Evolutionary conservation across 257 asterid genomes (phyloP), one percentile per base, ranked within the genome.

Genomic region (Solanum phureja): DNA sequence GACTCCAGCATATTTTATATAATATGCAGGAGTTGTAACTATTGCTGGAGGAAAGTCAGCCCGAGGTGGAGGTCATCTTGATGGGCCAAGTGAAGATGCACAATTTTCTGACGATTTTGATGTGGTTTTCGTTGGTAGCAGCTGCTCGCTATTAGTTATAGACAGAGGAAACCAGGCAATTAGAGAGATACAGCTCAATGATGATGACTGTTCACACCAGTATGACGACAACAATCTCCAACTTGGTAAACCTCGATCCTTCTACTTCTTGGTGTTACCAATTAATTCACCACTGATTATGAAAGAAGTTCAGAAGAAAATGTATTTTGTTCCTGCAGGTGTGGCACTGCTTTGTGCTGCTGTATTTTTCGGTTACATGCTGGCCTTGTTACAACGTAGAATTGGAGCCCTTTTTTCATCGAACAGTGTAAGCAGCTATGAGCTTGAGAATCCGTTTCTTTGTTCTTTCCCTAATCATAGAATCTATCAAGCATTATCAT

Each of bases 1-100:
- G 24, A 79, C 85, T 52, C 33, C 7, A 24, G 38, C 86, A 11
- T 33, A 37, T 56, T 62, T 73, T 16, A 46, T 88, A 34, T 86
- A 87, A 46, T 87, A 58, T 88, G 86, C 93, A 97, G 99, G 98
- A 84, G 94, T 95, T 10, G 99, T 97, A 74, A 97, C 98, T 1
- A 91, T 97, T 84, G 98, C 99, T 1, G 99, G 99, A 86, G 99
- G 99, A 10, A 96, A 92, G 81, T 71, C 90, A 88, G 91, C 92
- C 35, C 90, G 98, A 66, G 98, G 96, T 90, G 99, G 98, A 83
- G 94, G 94, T 35, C 99, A 97, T 72, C 84, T 92, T 23, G 99
- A 97, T 84, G 99, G 99, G 29, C 99, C 98, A 13, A 95, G 98
- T 87, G 99, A 95, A 90, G 98, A 97, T 73, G 98, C 98, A 10